Evolutionary conservation across 345 rosid species (phyloP).

Genomic region (Cardamine occulta): DNA sequence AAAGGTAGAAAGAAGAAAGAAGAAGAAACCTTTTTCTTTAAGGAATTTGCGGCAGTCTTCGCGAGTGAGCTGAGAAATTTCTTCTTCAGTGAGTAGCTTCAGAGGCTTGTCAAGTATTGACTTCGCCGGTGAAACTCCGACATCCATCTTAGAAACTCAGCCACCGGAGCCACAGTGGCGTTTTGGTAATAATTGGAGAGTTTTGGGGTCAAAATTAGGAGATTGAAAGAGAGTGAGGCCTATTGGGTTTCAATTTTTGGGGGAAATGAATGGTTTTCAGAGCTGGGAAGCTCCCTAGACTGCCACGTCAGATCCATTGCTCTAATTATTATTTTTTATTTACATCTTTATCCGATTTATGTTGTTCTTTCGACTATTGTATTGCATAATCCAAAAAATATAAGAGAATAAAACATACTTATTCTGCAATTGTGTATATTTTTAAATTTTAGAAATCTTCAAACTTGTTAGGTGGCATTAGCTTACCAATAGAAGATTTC

Average conservation of each 20-base stretch:
- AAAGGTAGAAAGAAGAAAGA: background rate
- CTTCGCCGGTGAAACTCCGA: conserved; percentile 55
- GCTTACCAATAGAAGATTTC: no score
- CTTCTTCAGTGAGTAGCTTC: conserved; percentile 83
- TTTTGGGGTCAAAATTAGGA: conserved; percentile 25
- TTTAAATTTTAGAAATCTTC: no score
- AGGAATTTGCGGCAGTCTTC: conserved; percentile 92
- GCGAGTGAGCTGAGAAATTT: conserved; percentile 95
- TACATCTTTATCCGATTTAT: no score
- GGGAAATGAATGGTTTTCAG: conserved; percentile 43
- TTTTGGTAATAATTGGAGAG: conserved; percentile 37
- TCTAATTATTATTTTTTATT: background rate
- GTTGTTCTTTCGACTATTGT: no score
- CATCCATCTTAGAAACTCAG: conserved; percentile 42
- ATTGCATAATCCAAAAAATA: no score
- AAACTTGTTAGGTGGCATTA: no score
- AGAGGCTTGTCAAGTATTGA: conserved; percentile 79
- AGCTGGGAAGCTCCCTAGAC: conserved; percentile 64
- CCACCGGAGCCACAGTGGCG: conserved; percentile 46
- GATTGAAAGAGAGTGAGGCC: background rate
- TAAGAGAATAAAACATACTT: no score
- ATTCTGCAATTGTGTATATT: no score
- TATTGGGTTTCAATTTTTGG: conserved; percentile 21
- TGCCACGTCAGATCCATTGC: conserved; percentile 65
- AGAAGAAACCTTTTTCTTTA: conserved; percentile 68